These are phyloP conservation scores for Mortierella polycephala DNA, from an alignment of 371 early-diverging fungal species.

Conservation along the genomic window DNA sequence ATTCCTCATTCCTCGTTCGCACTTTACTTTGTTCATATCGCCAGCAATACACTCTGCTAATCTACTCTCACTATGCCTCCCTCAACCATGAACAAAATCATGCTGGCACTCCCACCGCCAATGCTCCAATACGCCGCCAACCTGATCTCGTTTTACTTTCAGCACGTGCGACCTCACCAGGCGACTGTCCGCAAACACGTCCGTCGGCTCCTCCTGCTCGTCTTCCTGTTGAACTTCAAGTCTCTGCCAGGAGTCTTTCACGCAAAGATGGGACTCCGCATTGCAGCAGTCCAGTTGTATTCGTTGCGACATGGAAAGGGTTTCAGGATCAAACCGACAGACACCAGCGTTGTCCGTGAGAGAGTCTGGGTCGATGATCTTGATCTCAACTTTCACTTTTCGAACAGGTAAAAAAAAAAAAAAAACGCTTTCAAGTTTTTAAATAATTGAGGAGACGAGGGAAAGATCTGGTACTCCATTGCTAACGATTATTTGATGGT, in stretches of 20 bases:
- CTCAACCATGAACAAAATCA: conserved; percentile 48
- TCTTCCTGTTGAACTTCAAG: conserved; percentile 52
- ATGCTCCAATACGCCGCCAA: conserved; percentile 44
- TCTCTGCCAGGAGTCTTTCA: conserved; percentile 55
- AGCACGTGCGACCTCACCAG: conserved; percentile 47
- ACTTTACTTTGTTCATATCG: no score
- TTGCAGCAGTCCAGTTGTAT: conserved; percentile 43
- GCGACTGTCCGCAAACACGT: conserved; percentile 35
- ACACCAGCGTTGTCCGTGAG: conserved; percentile 47
- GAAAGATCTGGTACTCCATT: neutral
- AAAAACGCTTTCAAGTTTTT: neutral
- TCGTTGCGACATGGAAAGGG: conserved; percentile 33
- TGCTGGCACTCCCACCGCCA: conserved; percentile 36
- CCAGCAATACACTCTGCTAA: no score
- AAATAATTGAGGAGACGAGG: neutral
- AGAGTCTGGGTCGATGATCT: conserved; percentile 54
- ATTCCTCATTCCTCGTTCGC: no score
- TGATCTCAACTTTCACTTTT: conserved; percentile 54
- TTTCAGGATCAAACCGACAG: conserved; percentile 52
- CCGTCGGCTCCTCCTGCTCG: conserved; percentile 40
- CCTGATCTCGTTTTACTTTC: conserved; percentile 54
- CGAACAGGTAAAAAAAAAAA: conserved; percentile 35
- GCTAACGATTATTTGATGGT: no score
- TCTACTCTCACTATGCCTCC: conserved; percentile 37
- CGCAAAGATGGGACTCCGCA: conserved; percentile 50